These are phyloP conservation scores for Aspergillus leporis DNA, from an alignment of 495 filamentous ascomycete species.

Conservation along the genomic window DNA sequence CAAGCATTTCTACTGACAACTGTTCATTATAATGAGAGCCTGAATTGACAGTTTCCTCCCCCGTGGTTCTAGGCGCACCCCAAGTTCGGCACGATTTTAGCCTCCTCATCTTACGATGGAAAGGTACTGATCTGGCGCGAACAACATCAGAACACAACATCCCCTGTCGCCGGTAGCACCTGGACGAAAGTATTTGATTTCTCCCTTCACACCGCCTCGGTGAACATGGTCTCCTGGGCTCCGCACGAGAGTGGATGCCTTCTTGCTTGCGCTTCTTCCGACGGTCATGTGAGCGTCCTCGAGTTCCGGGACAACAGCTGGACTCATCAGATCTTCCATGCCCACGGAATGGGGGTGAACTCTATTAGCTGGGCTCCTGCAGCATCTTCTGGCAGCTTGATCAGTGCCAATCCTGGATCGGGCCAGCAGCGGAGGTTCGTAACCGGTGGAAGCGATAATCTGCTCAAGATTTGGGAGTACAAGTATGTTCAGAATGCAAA, in stretches of 20 bases:
- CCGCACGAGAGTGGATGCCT: slow-evolving; percentile 94
- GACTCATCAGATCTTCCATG: slow-evolving; percentile 83
- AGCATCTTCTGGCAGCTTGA: slow-evolving; percentile 74
- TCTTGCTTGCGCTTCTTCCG: slow-evolving; percentile 89
- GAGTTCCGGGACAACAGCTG: slow-evolving; percentile 94
- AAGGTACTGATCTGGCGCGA: slow-evolving; percentile 99
- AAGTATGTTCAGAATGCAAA: slow-evolving; percentile 38
- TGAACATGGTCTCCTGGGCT: slow-evolving; percentile 96
- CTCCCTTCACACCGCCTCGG: slow-evolving; percentile 85
- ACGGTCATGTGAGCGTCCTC: slow-evolving; percentile 88
- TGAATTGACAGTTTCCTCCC: slow-evolving; percentile 4
- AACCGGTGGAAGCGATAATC: slow-evolving; percentile 89
- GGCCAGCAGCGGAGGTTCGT: slow-evolving; percentile 75
- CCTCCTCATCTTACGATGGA: slow-evolving; percentile 91
- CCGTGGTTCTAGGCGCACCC: slow-evolving; percentile 69
- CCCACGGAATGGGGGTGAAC: slow-evolving; percentile 92
- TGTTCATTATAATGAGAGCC: background rate
- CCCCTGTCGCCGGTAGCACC: slow-evolving; percentile 47
- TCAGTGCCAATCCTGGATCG: slow-evolving; percentile 64
- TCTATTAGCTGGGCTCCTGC: slow-evolving; percentile 93
- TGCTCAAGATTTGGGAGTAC: slow-evolving; percentile 86
- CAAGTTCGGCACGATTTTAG: slow-evolving; percentile 97
- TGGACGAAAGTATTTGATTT: slow-evolving; percentile 89
- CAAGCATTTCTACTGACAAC: background rate
- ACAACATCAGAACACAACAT: slow-evolving; percentile 53